These are phyloP conservation scores for Didymella keratinophila DNA, from an alignment of 2,329 filamentous ascomycete species.

Conservation along the genomic window DNA sequence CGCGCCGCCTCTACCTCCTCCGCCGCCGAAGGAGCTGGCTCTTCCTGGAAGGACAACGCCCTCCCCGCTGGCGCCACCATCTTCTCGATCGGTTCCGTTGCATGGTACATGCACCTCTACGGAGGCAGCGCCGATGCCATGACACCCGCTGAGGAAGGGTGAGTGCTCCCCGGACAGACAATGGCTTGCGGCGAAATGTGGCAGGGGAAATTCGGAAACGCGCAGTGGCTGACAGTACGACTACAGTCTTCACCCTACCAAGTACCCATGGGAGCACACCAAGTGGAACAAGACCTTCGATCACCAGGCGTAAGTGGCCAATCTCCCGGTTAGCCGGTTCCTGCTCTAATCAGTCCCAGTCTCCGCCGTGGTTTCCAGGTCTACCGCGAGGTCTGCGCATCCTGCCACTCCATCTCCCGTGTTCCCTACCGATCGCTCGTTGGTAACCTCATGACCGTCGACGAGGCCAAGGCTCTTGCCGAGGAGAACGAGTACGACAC, in stretches of 20 bases:
- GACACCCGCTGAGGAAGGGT: constrained; percentile 98
- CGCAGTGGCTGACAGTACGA: constrained; percentile 37
- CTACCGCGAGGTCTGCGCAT: constrained; percentile 97
- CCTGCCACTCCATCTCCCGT: constrained; percentile 95
- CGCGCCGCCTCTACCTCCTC: constrained; percentile 73
- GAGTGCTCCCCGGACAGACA: constrained; percentile 60
- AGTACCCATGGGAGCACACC: constrained; percentile 95
- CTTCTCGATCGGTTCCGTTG: constrained; percentile 85
- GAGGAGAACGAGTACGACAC: constrained; percentile 99
- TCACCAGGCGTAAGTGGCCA: constrained; percentile 82
- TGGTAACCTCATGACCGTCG: constrained; percentile 90
- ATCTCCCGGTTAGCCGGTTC: background rate
- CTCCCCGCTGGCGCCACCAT: constrained; percentile 87
- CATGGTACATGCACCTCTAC: constrained; percentile 98
- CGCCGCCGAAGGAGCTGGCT: constrained; percentile 73
- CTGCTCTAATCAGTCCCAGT: constrained; percentile 56
- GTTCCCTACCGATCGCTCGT: constrained; percentile 93
- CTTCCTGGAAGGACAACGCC: constrained; percentile 82
- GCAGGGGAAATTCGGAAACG: constrained; percentile 26
- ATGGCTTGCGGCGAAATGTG: constrained; percentile 35
- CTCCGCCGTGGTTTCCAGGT: constrained; percentile 99
- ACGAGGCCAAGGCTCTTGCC: constrained; percentile 96
- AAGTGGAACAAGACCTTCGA: constrained; percentile 96
- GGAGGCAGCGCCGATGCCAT: constrained; percentile 86
- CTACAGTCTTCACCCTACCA: constrained; percentile 83